Evolutionary conservation across 2,329 filamentous ascomycete genomes (phyloP).

Genomic region (Aspergillus niger): DNA sequence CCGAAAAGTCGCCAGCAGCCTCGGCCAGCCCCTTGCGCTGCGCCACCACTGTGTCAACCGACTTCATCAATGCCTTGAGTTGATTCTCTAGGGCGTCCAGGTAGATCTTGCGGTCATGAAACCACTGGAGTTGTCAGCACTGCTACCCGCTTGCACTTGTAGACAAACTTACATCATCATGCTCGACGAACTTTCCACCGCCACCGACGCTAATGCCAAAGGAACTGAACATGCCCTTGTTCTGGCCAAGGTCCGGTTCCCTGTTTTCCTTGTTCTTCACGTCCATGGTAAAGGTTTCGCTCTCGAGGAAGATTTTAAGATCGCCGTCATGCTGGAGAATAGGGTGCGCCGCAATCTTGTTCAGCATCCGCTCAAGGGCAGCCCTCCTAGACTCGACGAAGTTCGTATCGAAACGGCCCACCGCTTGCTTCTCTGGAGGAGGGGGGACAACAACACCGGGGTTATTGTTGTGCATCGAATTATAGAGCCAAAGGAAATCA

Average conservation of each 20-base stretch:
- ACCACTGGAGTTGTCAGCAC: constrained; percentile 67
- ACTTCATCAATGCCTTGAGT: constrained; percentile 84
- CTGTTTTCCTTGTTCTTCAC: constrained; percentile 97
- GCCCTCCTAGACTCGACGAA: constrained; percentile 92
- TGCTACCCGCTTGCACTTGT: not conserved
- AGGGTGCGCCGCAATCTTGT: constrained; percentile 88
- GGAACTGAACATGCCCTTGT: constrained; percentile 88
- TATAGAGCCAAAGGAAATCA: constrained; percentile 98
- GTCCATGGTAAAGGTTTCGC: constrained; percentile 92
- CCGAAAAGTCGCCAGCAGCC: constrained; percentile 88
- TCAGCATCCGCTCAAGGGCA: constrained; percentile 94
- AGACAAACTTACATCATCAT: constrained; percentile 74
- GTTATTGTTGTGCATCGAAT: constrained; percentile 88
- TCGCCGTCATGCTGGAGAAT: constrained; percentile 91
- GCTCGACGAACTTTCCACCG: constrained; percentile 87
- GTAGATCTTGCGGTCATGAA: constrained; percentile 93
- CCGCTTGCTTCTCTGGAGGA: constrained; percentile 95
- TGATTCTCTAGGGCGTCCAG: constrained; percentile 92
- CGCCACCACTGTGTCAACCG: constrained; percentile 86
- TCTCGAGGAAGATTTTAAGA: constrained; percentile 94
- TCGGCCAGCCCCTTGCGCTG: constrained; percentile 94
- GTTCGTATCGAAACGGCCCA: constrained; percentile 92
- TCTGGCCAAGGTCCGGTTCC: constrained; percentile 82
- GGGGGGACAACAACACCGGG: constrained; percentile 94
- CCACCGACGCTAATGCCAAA: constrained; percentile 77